phyloP scores from a whole-genome alignment of 352 stramenopile genomes.

The Phytophthora sp. region DNA sequence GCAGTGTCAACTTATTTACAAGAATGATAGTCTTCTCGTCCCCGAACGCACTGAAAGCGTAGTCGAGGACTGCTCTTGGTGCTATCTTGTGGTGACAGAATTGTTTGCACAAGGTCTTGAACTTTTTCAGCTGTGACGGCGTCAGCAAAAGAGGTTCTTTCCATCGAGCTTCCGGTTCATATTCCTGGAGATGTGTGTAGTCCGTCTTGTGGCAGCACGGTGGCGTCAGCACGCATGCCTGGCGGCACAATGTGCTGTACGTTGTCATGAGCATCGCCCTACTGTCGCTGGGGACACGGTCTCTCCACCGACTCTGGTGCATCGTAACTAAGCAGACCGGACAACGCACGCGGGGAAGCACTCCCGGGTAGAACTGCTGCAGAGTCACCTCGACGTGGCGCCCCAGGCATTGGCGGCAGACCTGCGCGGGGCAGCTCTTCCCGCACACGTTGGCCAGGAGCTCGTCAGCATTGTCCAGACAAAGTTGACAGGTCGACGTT shows the following conservation, averaged over 20 bases:
- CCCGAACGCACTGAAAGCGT: conserved; percentile 20
- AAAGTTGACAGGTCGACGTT: conserved; percentile 39
- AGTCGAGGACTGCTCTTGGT: conserved; percentile 20
- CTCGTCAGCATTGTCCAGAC: conserved; percentile 25
- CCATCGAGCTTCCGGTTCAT: neutral
- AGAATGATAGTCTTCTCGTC: conserved; percentile 10
- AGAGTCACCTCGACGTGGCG: conserved; percentile 31
- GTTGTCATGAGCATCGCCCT: neutral
- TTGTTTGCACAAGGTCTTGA: conserved; percentile 13
- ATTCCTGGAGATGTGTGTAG: conserved; percentile 43
- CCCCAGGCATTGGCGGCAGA: conserved; percentile 29
- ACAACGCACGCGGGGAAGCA: conserved; percentile 36
- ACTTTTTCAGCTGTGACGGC: conserved; percentile 13
- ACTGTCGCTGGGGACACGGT: neutral
- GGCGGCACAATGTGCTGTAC: conserved; percentile 24
- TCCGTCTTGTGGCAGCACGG: conserved; percentile 38
- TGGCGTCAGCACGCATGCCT: conserved; percentile 25
- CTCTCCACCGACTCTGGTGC: conserved; percentile 23
- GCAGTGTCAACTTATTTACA: conserved; percentile 18
- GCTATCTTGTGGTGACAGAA: conserved; percentile 26
- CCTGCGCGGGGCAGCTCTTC: conserved; percentile 14
- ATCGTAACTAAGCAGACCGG: conserved; percentile 30
- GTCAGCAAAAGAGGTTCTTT: conserved; percentile 1
- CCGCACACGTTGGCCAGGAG: conserved; percentile 13
- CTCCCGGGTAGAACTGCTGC: conserved; percentile 27